These are phyloP conservation scores for Podospora fimiseda DNA, from an alignment of 495 filamentous ascomycete genomes.

Conservation along the genomic window DNA sequence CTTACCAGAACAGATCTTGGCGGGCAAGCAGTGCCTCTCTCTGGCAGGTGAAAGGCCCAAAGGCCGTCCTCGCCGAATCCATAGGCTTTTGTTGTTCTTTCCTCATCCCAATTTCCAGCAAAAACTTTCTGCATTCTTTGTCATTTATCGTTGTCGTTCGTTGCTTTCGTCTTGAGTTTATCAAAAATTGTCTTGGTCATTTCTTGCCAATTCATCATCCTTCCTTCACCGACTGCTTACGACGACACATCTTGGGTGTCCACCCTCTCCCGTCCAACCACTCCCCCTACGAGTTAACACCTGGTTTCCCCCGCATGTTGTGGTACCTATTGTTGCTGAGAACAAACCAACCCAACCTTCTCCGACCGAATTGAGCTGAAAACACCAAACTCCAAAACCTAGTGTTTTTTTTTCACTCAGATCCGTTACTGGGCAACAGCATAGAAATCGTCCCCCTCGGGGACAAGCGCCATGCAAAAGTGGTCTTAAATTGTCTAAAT, in stretches of 20 bases:
- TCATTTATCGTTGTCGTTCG: no score
- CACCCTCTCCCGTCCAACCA: background rate
- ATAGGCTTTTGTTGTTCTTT: no score
- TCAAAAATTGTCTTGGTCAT: background rate
- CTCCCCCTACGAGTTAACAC: background rate
- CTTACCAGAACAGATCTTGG: background rate
- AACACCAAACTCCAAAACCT: background rate
- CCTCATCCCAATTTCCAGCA: background rate
- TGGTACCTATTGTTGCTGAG: background rate
- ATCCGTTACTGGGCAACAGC: background rate
- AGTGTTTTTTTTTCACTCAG: background rate
- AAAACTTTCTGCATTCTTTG: no score
- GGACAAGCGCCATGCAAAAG: slow-evolving; percentile 8
- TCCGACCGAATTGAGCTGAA: background rate
- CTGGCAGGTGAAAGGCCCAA: background rate
- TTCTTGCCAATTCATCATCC: no score
- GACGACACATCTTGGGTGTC: no score
- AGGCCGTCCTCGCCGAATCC: background rate
- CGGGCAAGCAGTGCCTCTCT: background rate
- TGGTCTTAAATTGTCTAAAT: slow-evolving; percentile 4
- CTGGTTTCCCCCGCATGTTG: background rate
- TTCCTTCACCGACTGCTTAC: no score
- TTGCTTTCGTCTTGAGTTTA: background rate
- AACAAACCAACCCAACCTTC: background rate
- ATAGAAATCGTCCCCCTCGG: background rate